Conservation (phyloP, 2,329 filamentous ascomycete genomes). For the Botrytis porri region DNA sequence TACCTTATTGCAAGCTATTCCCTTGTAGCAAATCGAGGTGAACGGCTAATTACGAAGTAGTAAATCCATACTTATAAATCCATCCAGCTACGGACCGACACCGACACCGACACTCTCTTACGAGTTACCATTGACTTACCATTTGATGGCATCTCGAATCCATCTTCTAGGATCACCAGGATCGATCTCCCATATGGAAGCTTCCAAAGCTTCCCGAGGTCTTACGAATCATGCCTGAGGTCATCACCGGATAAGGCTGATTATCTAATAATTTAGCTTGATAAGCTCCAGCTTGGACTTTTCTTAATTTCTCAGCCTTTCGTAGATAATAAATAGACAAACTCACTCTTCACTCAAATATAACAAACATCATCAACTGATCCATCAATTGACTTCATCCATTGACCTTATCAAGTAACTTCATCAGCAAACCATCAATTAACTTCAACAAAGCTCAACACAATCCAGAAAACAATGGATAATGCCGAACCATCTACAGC, state of each 20-base stretch:
- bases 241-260: background rate
- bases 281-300: slow-evolving; percentile 3
- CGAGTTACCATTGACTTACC: too few relatives aligned
- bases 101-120: background rate
- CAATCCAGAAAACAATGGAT: slow-evolving; percentile 10
- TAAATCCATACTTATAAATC: too few relatives aligned
- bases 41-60: too few relatives aligned
- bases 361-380: background rate
- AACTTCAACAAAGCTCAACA: background rate
- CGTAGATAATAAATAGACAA: background rate
- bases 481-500: background rate
- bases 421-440: background rate
- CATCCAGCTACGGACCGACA: background rate
- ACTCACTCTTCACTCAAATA: background rate
- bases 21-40: background rate
- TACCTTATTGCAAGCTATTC: background rate
- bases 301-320: slow-evolving; percentile 12
- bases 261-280: background rate
- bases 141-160: background rate
- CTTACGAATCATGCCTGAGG: slow-evolving; percentile 11
- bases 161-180: background rate
- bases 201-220: background rate
- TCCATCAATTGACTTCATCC: background rate
- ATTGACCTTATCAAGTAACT: background rate
- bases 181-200: background rate